These are phyloP conservation scores for Bryopsis sp. DNA, from an alignment of 139 green algal species.

Conservation along the genomic window DNA sequence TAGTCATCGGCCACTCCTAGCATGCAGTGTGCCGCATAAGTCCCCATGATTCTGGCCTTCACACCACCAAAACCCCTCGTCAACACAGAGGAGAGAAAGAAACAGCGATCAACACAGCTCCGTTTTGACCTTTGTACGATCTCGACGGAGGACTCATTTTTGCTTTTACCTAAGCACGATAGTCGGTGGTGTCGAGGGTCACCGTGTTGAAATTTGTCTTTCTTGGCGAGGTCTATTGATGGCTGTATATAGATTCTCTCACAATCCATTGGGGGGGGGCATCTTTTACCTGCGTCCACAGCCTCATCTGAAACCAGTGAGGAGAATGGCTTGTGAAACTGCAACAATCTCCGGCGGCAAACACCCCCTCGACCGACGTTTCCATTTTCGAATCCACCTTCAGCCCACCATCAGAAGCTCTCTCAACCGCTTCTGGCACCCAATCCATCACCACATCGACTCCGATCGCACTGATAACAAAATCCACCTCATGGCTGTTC, in stretches of 20 bases:
- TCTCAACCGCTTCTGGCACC: slow-evolving; percentile 38
- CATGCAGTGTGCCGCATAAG: slow-evolving; percentile 62
- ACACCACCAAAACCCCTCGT: neutral
- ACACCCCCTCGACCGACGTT: slow-evolving; percentile 38
- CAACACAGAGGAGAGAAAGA: slow-evolving; percentile 2
- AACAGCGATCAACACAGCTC: neutral
- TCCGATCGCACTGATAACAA: slow-evolving; percentile 61
- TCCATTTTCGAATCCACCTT: slow-evolving; percentile 35
- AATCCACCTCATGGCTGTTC: slow-evolving; percentile 35
- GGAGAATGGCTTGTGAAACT: slow-evolving; percentile 17
- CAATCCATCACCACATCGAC: slow-evolving; percentile 53
- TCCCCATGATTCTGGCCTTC: slow-evolving; percentile 54
- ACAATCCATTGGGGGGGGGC: too few relatives aligned
- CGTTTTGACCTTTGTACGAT: neutral
- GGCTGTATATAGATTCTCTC: too few relatives aligned
- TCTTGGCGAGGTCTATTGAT: too few relatives aligned
- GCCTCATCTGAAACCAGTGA: slow-evolving; percentile 79
- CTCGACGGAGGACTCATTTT: too few relatives aligned
- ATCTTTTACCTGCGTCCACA: slow-evolving; percentile 66
- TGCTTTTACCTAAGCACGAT: too few relatives aligned
- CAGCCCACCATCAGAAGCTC: slow-evolving; percentile 53
- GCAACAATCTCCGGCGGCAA: slow-evolving; percentile 68
- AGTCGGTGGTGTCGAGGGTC: too few relatives aligned
- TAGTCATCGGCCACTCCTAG: slow-evolving; percentile 33
- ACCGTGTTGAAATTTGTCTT: too few relatives aligned